These are phyloP conservation scores for Erysimum pusillum DNA, from an alignment of 441 rosid genomes.

Conservation along the genomic window DNA sequence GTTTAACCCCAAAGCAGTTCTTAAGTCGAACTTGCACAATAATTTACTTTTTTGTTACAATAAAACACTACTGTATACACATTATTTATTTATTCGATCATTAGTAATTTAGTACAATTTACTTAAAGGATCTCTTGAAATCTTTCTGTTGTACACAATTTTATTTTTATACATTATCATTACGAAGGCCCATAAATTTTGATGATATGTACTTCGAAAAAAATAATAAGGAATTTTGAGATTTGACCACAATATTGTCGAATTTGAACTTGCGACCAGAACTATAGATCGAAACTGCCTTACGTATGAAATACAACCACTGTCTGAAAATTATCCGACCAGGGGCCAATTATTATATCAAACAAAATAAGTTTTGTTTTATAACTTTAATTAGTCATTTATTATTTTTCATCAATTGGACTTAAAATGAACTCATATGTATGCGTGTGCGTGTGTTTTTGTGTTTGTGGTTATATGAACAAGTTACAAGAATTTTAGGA, in stretches of 20 bases:
- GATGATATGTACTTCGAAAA: slow-evolving; percentile 9
- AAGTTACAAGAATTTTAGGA: slow-evolving; percentile 47
- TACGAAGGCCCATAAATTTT: slow-evolving; percentile 7
- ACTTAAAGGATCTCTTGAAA: slow-evolving; percentile 2
- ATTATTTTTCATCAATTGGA: slow-evolving; percentile 31
- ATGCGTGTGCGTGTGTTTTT: slow-evolving; percentile 39
- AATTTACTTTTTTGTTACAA: not conserved
- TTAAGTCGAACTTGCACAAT: slow-evolving; percentile 1
- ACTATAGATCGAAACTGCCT: slow-evolving; percentile 37
- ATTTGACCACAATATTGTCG: slow-evolving; percentile 40
- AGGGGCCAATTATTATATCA: slow-evolving; percentile 32
- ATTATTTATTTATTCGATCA: not conserved
- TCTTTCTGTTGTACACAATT: not conserved
- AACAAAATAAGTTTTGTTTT: not conserved
- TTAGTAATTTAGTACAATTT: not conserved
- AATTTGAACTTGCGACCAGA: slow-evolving; percentile 25
- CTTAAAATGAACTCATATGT: slow-evolving; percentile 33
- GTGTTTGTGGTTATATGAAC: slow-evolving; percentile 48
- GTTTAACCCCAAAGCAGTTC: slow-evolving; percentile 8
- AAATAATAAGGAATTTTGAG: slow-evolving; percentile 24
- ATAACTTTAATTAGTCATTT: slow-evolving; percentile 1
- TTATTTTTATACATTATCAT: slow-evolving; percentile 15
- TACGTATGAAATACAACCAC: slow-evolving; percentile 37
- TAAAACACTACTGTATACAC: not conserved
- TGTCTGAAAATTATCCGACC: slow-evolving; percentile 45